Evolutionary conservation across 352 stramenopile species (phyloP).

Genomic region (Aphanomyces astaci): DNA sequence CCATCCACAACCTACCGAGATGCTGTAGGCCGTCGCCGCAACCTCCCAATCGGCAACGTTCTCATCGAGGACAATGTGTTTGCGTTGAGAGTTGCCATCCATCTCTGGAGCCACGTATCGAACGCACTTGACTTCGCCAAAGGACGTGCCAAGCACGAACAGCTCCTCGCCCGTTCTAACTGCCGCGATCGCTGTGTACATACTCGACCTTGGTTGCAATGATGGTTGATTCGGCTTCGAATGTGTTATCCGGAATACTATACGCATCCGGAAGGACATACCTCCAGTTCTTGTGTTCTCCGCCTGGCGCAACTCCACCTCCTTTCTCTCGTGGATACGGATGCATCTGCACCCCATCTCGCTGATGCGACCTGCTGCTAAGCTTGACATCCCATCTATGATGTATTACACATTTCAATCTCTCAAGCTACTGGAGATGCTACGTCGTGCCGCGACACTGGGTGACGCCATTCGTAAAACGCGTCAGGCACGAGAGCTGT

Average conservation of each 20-base stretch:
- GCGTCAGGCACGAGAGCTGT: constrained; percentile 55
- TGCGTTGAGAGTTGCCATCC: not conserved
- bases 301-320: not conserved
- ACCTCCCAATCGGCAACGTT: constrained; percentile 1
- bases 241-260: not conserved
- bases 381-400: too few species aligned
- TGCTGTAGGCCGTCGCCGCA: not conserved
- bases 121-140: constrained; percentile 15
- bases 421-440: not conserved
- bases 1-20: not conserved
- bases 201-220: not conserved
- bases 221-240: not conserved
- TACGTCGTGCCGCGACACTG: not conserved
- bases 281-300: too few species aligned
- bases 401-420: too few species aligned
- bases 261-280: not conserved
- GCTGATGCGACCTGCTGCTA: too few species aligned
- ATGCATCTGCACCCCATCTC: too few species aligned
- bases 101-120: not conserved
- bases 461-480: constrained; percentile 9
- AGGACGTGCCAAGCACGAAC: constrained; percentile 8
- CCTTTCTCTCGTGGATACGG: not conserved
- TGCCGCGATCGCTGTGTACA: constrained; percentile 2
- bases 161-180: not conserved
- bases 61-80: not conserved